Evolutionary conservation across 2,329 filamentous ascomycete species (phyloP), one percentile per base, ranked within the genome.

Genomic region (Cladophialophora psammophila): DNA sequence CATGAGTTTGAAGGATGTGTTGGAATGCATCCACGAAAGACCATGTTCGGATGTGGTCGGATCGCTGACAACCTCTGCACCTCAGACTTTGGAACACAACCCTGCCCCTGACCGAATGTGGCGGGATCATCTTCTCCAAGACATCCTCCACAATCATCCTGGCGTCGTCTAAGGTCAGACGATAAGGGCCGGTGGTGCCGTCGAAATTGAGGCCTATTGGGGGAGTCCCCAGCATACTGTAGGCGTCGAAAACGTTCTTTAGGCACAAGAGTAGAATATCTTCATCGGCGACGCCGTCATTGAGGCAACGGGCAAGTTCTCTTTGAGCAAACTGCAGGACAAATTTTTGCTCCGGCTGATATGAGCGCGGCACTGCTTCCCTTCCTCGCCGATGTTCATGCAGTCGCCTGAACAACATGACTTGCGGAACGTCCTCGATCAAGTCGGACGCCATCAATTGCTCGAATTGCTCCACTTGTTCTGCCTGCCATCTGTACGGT

Each of bases 91-190:
- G 69, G 31, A 70, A 66, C 8, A 74, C 69, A 8, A 59, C 62
- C 26, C 65, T 64, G 34, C 40, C 69, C 59, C 71, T 67, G 20
- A 31, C 42, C n/a, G 64, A 61, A 12, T 64, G 53, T 5, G 57
- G 55, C 18, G 69, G 61, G 40, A 65, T 65, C 3, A 64, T 42
- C 10, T 71, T 73, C 34, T 64, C 60, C 26, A 78, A 72, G 13
- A 74, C 69, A 13, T 73, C 59, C 18, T 73, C 60, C 53, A 75
- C 74, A 42, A 77, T 70, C 72, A 73, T 72, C 35, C 72, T 71
- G 9, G 76, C 77, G 61, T 78, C 76, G 48, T 75, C 74, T 34
- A 78, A 69, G 18, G 72, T 71, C 8, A 77, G 72, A n/a, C 68
- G 56, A 60, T 77, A 76, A 32, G 64, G 63, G 12, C 72, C 71